These are phyloP conservation scores for Aspergillus clavatus DNA, from an alignment of 2,329 filamentous ascomycete genomes.

Conservation along the genomic window DNA sequence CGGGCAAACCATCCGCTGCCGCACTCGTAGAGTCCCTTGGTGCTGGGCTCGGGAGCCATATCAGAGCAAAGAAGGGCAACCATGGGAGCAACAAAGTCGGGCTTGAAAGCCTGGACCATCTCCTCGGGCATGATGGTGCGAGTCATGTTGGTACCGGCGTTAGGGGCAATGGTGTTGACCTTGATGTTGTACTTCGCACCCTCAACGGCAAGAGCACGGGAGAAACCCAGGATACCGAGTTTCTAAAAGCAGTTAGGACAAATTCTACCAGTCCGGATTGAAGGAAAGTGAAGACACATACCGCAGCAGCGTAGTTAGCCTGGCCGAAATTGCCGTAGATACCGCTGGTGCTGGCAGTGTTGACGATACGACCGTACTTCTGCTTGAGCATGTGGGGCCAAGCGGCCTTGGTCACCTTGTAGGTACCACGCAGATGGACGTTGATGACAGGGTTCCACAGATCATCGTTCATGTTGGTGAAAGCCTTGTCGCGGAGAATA, in stretches of 20 bases:
- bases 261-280: not conserved
- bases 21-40: slow-evolving; percentile 87
- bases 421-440: slow-evolving; percentile 90
- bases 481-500: slow-evolving; percentile 96
- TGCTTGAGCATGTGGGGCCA: slow-evolving; percentile 98
- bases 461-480: slow-evolving; percentile 93
- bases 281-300: slow-evolving; percentile 45
- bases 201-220: slow-evolving; percentile 84
- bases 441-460: slow-evolving; percentile 89
- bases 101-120: slow-evolving; percentile 98
- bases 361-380: slow-evolving; percentile 94
- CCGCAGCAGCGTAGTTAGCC: slow-evolving; percentile 89
- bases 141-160: slow-evolving; percentile 94
- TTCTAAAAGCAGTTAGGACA: slow-evolving; percentile 50
- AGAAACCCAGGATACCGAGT: slow-evolving; percentile 91
- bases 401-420: slow-evolving; percentile 93
- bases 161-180: slow-evolving; percentile 96
- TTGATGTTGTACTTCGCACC: slow-evolving; percentile 97
- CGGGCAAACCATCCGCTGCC: slow-evolving; percentile 88
- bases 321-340: slow-evolving; percentile 99
- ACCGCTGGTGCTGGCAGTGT: slow-evolving; percentile 93
- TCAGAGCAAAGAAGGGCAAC: slow-evolving; percentile 84
- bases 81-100: slow-evolving; percentile 92
- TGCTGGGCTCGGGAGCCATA: slow-evolving; percentile 75
- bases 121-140: slow-evolving; percentile 91